Conservation (phyloP, 2,329 filamentous ascomycete species). For the Mollisia scopiformis region DNA sequence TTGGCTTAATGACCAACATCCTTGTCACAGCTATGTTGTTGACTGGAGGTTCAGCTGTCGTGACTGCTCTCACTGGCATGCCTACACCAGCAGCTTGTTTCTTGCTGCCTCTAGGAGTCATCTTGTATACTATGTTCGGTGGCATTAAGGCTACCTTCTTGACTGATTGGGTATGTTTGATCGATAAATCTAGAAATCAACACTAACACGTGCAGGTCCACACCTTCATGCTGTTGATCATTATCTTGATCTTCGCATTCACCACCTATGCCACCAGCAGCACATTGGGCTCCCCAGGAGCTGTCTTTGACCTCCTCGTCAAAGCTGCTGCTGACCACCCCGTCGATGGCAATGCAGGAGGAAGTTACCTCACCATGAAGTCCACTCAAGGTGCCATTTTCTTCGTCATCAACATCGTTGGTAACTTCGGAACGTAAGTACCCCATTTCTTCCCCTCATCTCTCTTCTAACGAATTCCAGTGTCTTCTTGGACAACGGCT, state of each 20-base stretch:
- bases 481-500: conserved; percentile 85
- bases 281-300: conserved; percentile 72
- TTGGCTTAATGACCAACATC: conserved; percentile 83
- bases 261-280: conserved; percentile 78
- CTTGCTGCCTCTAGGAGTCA: conserved; percentile 78
- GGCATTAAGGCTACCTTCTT: conserved; percentile 88
- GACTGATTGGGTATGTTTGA: conserved; percentile 47
- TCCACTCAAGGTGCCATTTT: conserved; percentile 83
- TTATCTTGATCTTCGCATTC: conserved; percentile 84
- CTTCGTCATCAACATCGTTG: conserved; percentile 88
- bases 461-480: conserved; percentile 45
- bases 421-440: conserved; percentile 66
- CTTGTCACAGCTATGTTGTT: conserved; percentile 88
- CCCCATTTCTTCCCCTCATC: not conserved
- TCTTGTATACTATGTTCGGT: conserved; percentile 76
- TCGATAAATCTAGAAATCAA: not conserved
- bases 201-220: conserved; percentile 67
- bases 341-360: conserved; percentile 76
- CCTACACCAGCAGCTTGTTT: conserved; percentile 82
- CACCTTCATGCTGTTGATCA: conserved; percentile 80
- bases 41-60: conserved; percentile 79
- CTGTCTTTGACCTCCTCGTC: conserved; percentile 78
- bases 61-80: conserved; percentile 72
- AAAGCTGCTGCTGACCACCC: conserved; percentile 71
- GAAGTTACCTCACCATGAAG: conserved; percentile 86